Base-by-base conservation (phyloP, 1,284 basidiomycete genomes). In the Golubevia sp. region DNA sequence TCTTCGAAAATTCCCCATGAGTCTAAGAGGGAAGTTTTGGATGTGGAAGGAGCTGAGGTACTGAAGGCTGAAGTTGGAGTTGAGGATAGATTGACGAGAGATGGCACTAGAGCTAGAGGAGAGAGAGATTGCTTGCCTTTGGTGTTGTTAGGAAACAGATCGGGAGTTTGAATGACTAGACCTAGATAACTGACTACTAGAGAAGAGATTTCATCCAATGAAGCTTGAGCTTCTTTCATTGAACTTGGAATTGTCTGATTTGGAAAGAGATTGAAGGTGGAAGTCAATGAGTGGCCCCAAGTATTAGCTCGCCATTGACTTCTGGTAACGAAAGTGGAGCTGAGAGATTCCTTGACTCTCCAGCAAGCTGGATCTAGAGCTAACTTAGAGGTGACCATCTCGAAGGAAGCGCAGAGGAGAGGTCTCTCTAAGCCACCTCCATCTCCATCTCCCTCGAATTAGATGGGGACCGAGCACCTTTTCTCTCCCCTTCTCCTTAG, bases 181-280 rank as follows among this genome's bases (percentile, higher is more conserved):
- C 95, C 95, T 13, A 91, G 88, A 84, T 99, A 99, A 59, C 92
- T 94, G 66, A 97, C 89, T 60, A 99, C 84, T 18, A 98, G 86
- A 3, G 52, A 48, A 2, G 72, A 68, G 21, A 71, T 64, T 50
- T 73, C 62, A 49, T 74, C 64, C 7, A 77, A 44, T 2, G 58
- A 64, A 2, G 56, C 48, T 4, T 62, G 23, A 11, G 66, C 71
- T 58, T 91, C 88, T 49, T 90, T 90, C 26, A 92, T 84, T 76
- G 90, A 53, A n/a, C 38, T 25, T 11, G 38, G 26, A 7, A 24
- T 34, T 54, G 52, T 7, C 53, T 62, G 30, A 15, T 24, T 63
- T 61, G 30, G 55, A 23, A 0, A 58, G 44, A 11, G 20, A 53
- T n/a, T 3, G 44, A 49, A 11, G 49, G 21, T 53, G 44, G 21